A percentile compares a stretch with the other conserved stretches of the same genome.
These are phyloP conservation scores for Sclerotinia glacialis DNA, from an alignment of 2,329 filamentous ascomycete genomes.

Conservation along the genomic window DNA sequence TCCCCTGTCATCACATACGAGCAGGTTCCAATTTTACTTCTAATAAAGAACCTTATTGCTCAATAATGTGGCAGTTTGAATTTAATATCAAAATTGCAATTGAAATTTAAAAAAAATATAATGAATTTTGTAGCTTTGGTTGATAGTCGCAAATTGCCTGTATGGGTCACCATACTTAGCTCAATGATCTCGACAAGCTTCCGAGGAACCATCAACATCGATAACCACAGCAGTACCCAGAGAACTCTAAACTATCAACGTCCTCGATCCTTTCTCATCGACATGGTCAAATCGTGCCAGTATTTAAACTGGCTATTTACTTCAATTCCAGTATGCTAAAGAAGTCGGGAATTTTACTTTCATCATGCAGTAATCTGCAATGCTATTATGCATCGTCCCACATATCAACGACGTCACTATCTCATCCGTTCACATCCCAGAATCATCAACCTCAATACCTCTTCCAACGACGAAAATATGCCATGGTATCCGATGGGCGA, in stretches of 20 bases:
- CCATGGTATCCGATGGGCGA: constrained; percentile 41
- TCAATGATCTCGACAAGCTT: constrained; percentile 13
- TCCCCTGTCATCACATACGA: too few relatives aligned
- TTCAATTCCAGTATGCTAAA: constrained; percentile 44
- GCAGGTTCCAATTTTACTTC: too few relatives aligned
- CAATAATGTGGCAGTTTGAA: too few relatives aligned
- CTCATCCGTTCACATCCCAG: constrained; percentile 14
- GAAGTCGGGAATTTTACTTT: constrained; percentile 44
- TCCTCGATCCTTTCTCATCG: background rate
- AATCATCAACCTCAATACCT: constrained; percentile 10
- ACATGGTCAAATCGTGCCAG: constrained; percentile 11
- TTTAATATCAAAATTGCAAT: too few relatives aligned
- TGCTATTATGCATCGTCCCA: constrained; percentile 41
- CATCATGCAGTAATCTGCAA: constrained; percentile 37
- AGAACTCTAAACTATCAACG: background rate
- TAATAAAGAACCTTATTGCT: too few relatives aligned
- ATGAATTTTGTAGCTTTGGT: background rate
- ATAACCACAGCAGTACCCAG: background rate
- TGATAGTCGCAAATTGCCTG: background rate
- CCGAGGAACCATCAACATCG: constrained; percentile 1
- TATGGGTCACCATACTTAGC: background rate
- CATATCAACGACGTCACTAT: constrained; percentile 37
- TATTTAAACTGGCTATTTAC: background rate
- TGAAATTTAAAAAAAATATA: too few relatives aligned
- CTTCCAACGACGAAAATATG: constrained; percentile 39